phyloP scores from a whole-genome alignment of 2,329 filamentous ascomycete species.

The Penicillium sp. region DNA sequence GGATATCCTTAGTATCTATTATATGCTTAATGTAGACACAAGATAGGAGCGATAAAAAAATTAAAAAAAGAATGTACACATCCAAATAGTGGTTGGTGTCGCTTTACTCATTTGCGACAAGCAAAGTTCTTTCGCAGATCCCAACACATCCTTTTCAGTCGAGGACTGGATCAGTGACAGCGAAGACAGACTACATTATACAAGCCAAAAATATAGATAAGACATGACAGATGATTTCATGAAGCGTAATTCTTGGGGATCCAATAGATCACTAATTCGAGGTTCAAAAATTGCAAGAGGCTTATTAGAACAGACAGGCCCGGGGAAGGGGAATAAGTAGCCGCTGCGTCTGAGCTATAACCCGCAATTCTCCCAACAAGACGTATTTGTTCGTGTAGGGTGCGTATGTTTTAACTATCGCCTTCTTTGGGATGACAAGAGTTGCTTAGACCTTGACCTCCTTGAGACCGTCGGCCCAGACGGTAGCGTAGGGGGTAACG shows the following conservation, averaged over 20 bases:
- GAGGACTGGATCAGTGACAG: too few species aligned
- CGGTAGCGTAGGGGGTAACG: constrained; percentile 78
- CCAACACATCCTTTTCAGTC: not conserved
- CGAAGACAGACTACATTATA: not conserved
- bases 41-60: not conserved
- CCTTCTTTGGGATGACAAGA: not conserved
- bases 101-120: not conserved
- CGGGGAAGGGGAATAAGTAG: constrained; percentile 13
- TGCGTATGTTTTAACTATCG: constrained; percentile 19
- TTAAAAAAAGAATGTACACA: not conserved
- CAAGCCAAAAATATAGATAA: not conserved
- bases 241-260: constrained; percentile 36
- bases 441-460: constrained; percentile 80
- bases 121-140: not conserved
- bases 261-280: constrained; percentile 25
- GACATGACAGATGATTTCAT: constrained; percentile 33
- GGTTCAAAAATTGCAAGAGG: constrained; percentile 26
- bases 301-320: constrained; percentile 19
- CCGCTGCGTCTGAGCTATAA: constrained; percentile 12
- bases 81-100: not conserved
- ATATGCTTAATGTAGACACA: not conserved
- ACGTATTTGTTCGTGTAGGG: constrained; percentile 26
- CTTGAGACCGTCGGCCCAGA: constrained; percentile 93
- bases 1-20: not conserved
- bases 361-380: constrained; percentile 19